Evolutionary conservation across 805 yeast genomes (phyloP).

Genomic region (Torulaspora delbrueckii): DNA sequence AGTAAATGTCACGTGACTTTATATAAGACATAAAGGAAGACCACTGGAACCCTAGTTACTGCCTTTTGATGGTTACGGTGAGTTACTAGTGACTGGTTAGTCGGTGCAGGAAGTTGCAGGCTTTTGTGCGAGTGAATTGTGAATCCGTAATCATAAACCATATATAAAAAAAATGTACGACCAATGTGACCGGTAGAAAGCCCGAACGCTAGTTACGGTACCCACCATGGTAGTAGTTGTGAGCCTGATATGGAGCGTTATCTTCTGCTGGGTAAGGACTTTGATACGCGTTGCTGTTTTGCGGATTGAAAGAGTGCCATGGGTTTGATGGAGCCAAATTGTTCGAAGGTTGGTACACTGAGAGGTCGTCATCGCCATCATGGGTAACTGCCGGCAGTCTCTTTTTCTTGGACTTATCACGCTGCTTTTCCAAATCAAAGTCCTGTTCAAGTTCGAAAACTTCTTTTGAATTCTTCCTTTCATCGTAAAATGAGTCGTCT

Average conservation of each 20-base stretch:
- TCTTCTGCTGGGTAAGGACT: conserved; percentile 14
- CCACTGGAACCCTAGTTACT: not conserved
- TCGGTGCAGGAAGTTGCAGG: not conserved
- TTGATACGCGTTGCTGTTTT: conserved; percentile 1
- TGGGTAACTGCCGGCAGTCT: conserved; percentile 11
- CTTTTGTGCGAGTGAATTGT: too few relatives aligned
- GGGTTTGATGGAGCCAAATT: conserved; percentile 5
- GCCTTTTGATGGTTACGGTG: too few relatives aligned
- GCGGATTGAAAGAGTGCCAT: conserved; percentile 12
- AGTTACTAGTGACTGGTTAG: too few relatives aligned
- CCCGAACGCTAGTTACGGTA: conserved; percentile 3
- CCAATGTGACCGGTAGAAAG: not conserved
- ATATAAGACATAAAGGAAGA: too few relatives aligned
- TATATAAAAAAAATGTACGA: not conserved
- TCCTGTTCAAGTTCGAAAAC: conserved; percentile 32
- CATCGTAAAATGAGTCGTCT: conserved; percentile 21
- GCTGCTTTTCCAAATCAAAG: conserved; percentile 32
- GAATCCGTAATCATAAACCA: not conserved
- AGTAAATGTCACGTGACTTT: not conserved
- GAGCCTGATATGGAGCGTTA: conserved; percentile 11
- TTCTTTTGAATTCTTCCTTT: conserved; percentile 16
- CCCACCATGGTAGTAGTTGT: conserved; percentile 10
- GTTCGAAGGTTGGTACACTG: conserved; percentile 8
- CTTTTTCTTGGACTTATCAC: conserved; percentile 13
- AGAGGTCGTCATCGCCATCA: conserved; percentile 13